These are phyloP conservation scores for Spathaspora hagerdaliae DNA, from an alignment of 805 yeast genomes.

Conservation along the genomic window DNA sequence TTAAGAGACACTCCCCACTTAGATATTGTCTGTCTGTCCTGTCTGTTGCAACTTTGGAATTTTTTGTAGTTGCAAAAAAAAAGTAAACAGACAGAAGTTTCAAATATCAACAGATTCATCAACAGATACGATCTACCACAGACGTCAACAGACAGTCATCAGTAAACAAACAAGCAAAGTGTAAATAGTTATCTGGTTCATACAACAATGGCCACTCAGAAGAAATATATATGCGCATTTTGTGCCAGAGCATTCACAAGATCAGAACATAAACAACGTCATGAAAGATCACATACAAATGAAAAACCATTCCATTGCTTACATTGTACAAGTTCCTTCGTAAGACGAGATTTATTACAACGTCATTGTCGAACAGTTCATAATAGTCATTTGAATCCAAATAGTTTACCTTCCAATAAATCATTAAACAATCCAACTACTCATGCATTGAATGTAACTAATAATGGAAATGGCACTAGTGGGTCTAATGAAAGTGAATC, in stretches of 20 bases:
- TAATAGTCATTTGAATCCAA: constrained; percentile 20
- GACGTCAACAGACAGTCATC: too few species aligned
- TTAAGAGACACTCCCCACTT: too few species aligned
- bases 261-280: constrained; percentile 73
- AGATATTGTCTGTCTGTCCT: too few species aligned
- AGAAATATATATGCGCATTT: constrained; percentile 71
- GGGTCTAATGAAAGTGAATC: background rate
- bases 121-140: too few species aligned
- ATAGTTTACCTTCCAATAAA: constrained; percentile 6
- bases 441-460: background rate
- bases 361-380: constrained; percentile 81
- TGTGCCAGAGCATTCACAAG: constrained; percentile 80
- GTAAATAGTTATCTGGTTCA: too few species aligned
- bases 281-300: constrained; percentile 76
- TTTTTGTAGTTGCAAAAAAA: too few species aligned
- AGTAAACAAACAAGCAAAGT: too few species aligned
- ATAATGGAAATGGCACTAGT: background rate
- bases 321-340: constrained; percentile 68
- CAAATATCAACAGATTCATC: too few species aligned
- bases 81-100: too few species aligned
- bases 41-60: too few species aligned
- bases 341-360: constrained; percentile 70
- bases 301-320: constrained; percentile 76
- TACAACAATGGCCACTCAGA: constrained; percentile 38
- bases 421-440: constrained; percentile 10